Conservation (phyloP, 805 yeast species). For the Suhomyces canberraensis region DNA sequence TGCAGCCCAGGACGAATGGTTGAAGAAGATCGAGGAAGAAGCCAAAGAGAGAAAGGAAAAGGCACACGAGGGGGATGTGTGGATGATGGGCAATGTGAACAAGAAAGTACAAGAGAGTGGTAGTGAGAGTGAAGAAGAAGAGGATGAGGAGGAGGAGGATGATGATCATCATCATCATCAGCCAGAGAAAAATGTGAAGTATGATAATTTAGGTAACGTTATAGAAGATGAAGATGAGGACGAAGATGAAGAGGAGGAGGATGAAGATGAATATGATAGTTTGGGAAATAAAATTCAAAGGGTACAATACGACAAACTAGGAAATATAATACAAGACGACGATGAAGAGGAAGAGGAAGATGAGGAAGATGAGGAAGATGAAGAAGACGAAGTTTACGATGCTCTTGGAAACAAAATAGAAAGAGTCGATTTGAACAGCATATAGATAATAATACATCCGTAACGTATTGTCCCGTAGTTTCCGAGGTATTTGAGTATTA, state of each 20-base stretch:
- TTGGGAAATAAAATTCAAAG: slow-evolving; percentile 21
- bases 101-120: slow-evolving; percentile 27
- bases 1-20: slow-evolving; percentile 71
- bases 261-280: slow-evolving; percentile 16
- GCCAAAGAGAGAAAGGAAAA: slow-evolving; percentile 56
- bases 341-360: slow-evolving; percentile 14
- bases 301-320: slow-evolving; percentile 10
- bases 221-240: slow-evolving; percentile 15
- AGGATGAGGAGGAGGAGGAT: slow-evolving; percentile 4
- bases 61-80: slow-evolving; percentile 56
- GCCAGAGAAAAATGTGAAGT: slow-evolving; percentile 41
- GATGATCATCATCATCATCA: slow-evolving; percentile 7
- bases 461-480: no score
- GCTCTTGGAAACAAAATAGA: slow-evolving; percentile 19
- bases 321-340: slow-evolving; percentile 13
- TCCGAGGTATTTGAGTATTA: no score
- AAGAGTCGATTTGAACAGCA: not conserved
- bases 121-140: slow-evolving; percentile 16
- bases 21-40: slow-evolving; percentile 65
- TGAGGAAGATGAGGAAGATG: slow-evolving; percentile 13
- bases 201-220: slow-evolving; percentile 24
- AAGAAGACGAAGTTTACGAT: slow-evolving; percentile 15
- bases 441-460: slow-evolving; percentile 5
- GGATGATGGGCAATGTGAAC: slow-evolving; percentile 79
- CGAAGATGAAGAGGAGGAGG: slow-evolving; percentile 14